A percentile compares a stretch with the other conserved stretches of the same genome.
These are phyloP conservation scores for Amborella trichopoda DNA, from an alignment of 164 flowering plant genomes.

Conservation along the genomic window DNA sequence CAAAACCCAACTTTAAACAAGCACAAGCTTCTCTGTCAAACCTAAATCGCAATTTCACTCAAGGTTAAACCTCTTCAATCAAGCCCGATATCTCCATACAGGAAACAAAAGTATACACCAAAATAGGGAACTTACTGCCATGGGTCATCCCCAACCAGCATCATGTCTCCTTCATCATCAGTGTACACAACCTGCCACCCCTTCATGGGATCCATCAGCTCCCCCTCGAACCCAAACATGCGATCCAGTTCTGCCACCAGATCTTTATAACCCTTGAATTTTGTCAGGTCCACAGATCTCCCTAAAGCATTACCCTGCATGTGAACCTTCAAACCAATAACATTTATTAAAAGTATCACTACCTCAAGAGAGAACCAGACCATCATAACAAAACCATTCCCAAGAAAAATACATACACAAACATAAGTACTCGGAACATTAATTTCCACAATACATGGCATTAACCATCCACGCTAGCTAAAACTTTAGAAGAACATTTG, in stretches of 20 bases:
- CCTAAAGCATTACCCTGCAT: conserved; percentile 38
- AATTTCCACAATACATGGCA: too few relatives aligned
- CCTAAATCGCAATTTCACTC: not conserved
- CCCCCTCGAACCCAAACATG: conserved; percentile 42
- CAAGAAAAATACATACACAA: not conserved
- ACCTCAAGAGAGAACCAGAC: not conserved
- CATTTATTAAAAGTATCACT: not conserved
- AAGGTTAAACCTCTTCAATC: too few relatives aligned
- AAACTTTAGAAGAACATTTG: too few relatives aligned
- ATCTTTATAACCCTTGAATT: conserved; percentile 34
- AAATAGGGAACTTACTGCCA: conserved; percentile 36
- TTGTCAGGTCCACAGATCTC: conserved; percentile 36
- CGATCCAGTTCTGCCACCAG: conserved; percentile 35
- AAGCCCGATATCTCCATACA: not conserved
- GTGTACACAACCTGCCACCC: conserved; percentile 38
- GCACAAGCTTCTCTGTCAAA: not conserved
- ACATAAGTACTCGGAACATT: not conserved
- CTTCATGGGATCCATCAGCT: conserved; percentile 23
- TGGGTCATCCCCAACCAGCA: conserved; percentile 36
- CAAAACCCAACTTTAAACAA: not conserved
- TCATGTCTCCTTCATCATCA: conserved; percentile 34
- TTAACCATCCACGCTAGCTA: too few relatives aligned
- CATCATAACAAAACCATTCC: not conserved
- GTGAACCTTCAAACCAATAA: conserved; percentile 22
- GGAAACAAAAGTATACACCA: not conserved